Evolutionary conservation across 108 stramenopile genomes (phyloP), one percentile per base, ranked within the genome.

Genomic region (Fistulifera pelliculosa): DNA sequence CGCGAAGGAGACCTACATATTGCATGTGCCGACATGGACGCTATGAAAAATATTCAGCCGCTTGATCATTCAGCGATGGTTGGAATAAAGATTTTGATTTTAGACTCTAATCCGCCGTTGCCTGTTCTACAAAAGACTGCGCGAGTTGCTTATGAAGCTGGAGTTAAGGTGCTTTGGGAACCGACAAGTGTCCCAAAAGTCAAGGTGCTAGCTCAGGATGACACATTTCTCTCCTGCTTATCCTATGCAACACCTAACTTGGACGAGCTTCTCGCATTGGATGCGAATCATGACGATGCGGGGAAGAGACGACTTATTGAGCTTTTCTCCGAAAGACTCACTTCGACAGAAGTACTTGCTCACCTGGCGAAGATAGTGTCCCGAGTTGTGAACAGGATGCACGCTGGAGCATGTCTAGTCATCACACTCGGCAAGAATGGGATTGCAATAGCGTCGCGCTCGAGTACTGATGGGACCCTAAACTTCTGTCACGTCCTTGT

Each of bases 21-120:
- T 13, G 91, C 84, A 5, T 96, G 48, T 41, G 93, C 95, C 18
- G 93, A 94, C 55, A 56, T 87, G 13, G 41, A 18, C n/a, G 41
- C 41, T 13, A 26, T 51, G 50, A 49, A 61, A 23, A 39, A 60
- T 15, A 73, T 88, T 14, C 54, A 54, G 47, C 60, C 62, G 26
- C 54, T 78, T 7, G 11, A 38, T 8, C 57, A 50, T 10, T 71
- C 76, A 22, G 69, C 74, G 4, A 45, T 45, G 44, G 31, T 6
- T 3, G 31, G 31, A 35, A 8, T 35, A 3, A 8, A 35, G 31
- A 48, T 79, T 64, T 45, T 90, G 27, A 70, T 94, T 11, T 22
- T 85, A 13, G 93, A 94, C 63, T 81, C 80, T 31, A 90, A 90
- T 63, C 62, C 83, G 12, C 66, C 82, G 11, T 26, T 52, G 15